Evolutionary conservation across 192 early-diverging fungal genomes (phyloP), one percentile per base, ranked within the genome.

Genomic region (Coemansia sp.): DNA sequence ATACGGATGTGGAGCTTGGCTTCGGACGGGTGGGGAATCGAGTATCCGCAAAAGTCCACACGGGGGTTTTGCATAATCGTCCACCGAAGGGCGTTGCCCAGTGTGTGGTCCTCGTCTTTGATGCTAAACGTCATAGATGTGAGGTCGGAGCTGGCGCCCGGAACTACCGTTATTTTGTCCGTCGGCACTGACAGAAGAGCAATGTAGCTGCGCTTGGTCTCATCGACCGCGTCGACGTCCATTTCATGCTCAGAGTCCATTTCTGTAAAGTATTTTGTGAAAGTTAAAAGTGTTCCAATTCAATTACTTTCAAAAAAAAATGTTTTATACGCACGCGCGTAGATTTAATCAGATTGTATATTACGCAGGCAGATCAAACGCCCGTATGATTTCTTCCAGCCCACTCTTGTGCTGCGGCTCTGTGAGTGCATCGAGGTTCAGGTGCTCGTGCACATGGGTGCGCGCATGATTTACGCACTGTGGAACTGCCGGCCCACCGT

Each of bases 21-120:
- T 74, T 95, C 94, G 19, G 95, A 96, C 46, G 97, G 97, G 66
- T 99, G 97, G 5, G 97, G 95, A 38, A 98, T 92, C 20, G 95
- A 92, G 83, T 99, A 99, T 50, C 94, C 94, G 71, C 94, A 96
- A 69, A 93, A 96, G 42, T 88, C 85, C 21, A 97, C 94, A 48
- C 88, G 82, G 21, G 92, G 87, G 77, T 98, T 97, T 71, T 98
- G 94, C 90, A 96, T 95, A 14, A 99, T 84, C 47, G 90, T 81
- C 84, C 92, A 95, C 62, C 97, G 87, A 47, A 99, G 83, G 2
- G 94, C 75, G 80, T 98, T 98, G 52, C 95, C 95, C 6, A 99
- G 83, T 3, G 97, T 99, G 72, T 99, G 97, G 76, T 97, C 97
- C 78, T 99, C 95, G 63, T 95, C 91, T 66, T 86, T 85, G 57